phyloP scores from a whole-genome alignment of 441 rosid species.

The Adansonia gregorii region DNA sequence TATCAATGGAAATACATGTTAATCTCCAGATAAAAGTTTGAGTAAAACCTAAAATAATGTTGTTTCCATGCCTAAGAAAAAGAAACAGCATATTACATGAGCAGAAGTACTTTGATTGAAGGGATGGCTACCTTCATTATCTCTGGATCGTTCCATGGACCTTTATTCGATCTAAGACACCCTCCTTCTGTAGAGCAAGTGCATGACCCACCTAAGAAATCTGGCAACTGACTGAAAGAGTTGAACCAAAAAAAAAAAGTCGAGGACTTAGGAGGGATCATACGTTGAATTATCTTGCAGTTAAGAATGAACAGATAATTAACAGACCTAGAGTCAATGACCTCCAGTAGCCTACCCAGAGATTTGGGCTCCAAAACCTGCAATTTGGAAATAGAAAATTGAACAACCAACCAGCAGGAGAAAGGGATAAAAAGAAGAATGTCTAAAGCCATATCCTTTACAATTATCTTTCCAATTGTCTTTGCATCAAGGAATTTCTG shows the following conservation, averaged over 20 bases:
- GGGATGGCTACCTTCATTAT: conserved; percentile 74
- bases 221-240: conserved; percentile 87
- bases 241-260: background rate
- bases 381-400: conserved; percentile 28
- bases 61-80: conserved; percentile 13
- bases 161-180: conserved; percentile 90
- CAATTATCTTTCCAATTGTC: conserved; percentile 88
- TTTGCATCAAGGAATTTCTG: conserved; percentile 90
- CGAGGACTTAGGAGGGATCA: conserved; percentile 22
- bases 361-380: conserved; percentile 92
- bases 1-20: conserved; percentile 37
- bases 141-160: conserved; percentile 94
- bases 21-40: conserved; percentile 26
- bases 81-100: conserved; percentile 21
- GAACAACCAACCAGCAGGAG: conserved; percentile 20
- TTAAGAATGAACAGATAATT: conserved; percentile 28
- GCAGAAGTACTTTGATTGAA: background rate
- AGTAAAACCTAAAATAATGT: conserved; percentile 24
- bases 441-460: conserved; percentile 36
- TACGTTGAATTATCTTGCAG: background rate
- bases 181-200: conserved; percentile 84
- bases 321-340: conserved; percentile 74
- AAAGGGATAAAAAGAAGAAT: conserved; percentile 20
- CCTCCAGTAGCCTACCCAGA: conserved; percentile 72
- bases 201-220: conserved; percentile 96